Evolutionary conservation across 495 filamentous ascomycete species (phyloP), one percentile per base, ranked within the genome.

Genomic region (Penicillium lividum): DNA sequence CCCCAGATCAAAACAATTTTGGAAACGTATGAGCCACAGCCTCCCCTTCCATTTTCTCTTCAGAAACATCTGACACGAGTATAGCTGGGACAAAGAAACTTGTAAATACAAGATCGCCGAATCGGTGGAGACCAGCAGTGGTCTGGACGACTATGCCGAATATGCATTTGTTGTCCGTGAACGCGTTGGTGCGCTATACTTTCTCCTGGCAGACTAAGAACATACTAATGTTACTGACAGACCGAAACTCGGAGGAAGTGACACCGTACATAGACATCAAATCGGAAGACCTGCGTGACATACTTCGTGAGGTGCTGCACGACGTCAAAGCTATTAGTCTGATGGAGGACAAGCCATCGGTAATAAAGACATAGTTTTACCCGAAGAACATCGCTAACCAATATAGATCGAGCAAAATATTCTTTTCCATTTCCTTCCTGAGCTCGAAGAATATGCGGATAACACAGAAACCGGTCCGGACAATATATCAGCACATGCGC

Each of bases 351-450:
- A 62, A 58, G 51, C 60, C 49, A 59, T 62, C 53, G 54, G 58
- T 60, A 68, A 65, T 44, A 55, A 8, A 62, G 49, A 65, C 36
- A 34, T 33, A 57, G 49, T 56, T 31, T 25, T 50, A 59, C 50
- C 25, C 50, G 8, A 58, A 58, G 52, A 45, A 45, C 31, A 48
- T 54, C 47, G 22, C 57, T 63, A 27, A 68, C 65, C 30, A 33
- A 48, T 57, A 52, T 64, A 73, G 70, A 58, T 74, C 38, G 59
- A 68, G 60, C 68, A 57, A 56, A 66, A 68, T 46, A 15, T 71
- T 28, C 64, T 78, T 18, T 77, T 68, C 38, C 51, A 73, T 56
- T 73, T 61, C 61, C 62, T 76, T 27, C 57, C 58, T 34, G 64
- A 77, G 48, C 57, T 78, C 29, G 65, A 69, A 49, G 36, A 53